Percentiles rank a stretch among this genome's conserved stretches.
Conservation (phyloP, 2,329 filamentous ascomycete species). For the Xylariaceae sp. region DNA sequence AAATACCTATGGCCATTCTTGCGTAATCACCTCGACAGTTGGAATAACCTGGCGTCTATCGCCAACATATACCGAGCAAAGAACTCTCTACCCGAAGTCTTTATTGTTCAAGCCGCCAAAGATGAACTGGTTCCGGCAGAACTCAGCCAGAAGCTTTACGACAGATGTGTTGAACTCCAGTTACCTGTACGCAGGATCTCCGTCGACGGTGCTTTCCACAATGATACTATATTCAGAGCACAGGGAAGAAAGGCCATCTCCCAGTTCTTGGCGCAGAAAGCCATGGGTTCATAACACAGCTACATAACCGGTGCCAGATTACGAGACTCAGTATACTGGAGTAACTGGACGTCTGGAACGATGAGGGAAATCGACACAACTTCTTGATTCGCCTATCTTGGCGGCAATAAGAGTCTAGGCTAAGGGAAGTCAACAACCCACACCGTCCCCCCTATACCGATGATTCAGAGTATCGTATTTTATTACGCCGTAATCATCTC, state of each 20-base stretch:
- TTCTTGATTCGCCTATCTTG: too few relatives aligned
- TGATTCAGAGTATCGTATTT: background rate
- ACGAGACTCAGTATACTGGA: background rate
- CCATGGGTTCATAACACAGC: slow-evolving; percentile 4
- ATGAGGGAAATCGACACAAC: background rate
- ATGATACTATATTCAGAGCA: slow-evolving; percentile 47
- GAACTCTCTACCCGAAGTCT: slow-evolving; percentile 36
- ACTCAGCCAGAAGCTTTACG: slow-evolving; percentile 45
- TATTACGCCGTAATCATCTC: background rate
- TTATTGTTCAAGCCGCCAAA: slow-evolving; percentile 53
- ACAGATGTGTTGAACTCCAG: slow-evolving; percentile 45
- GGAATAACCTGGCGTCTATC: slow-evolving; percentile 46
- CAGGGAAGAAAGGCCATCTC: slow-evolving; percentile 45
- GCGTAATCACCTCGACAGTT: slow-evolving; percentile 58
- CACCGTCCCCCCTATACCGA: background rate
- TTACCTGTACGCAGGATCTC: slow-evolving; percentile 43
- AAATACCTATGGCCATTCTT: slow-evolving; percentile 70
- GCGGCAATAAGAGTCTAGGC: background rate
- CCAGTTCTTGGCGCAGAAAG: slow-evolving; percentile 37
- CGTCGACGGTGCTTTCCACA: slow-evolving; percentile 52
- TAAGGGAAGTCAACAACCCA: background rate
- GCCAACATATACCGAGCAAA: slow-evolving; percentile 29
- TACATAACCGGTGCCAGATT: background rate
- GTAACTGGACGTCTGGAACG: background rate
- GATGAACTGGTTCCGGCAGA: slow-evolving; percentile 56